A percentile compares a stretch with the other conserved stretches of the same genome.
phyloP scores from a whole-genome alignment of 1,284 basidiomycete genomes.

The Apiotrichum montevideense region DNA sequence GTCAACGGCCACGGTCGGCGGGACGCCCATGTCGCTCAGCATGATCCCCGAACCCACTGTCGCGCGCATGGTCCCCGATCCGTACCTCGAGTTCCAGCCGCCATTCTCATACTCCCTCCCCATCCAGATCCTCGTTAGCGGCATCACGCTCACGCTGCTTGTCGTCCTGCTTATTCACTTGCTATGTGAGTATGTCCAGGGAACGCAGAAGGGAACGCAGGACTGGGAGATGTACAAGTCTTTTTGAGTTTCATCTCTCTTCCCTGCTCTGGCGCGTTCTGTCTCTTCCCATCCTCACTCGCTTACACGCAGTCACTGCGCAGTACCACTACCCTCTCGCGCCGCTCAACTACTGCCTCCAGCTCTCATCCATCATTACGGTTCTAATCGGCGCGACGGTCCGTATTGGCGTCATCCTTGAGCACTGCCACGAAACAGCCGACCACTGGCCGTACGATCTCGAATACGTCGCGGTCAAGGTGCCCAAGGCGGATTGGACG shows the following conservation, averaged over 20 bases:
- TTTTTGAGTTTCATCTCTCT: too few species aligned
- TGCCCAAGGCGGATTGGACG: slow-evolving; percentile 68
- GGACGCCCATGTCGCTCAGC: too few species aligned
- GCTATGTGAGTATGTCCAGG: slow-evolving; percentile 50
- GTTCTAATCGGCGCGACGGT: slow-evolving; percentile 70
- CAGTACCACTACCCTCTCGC: slow-evolving; percentile 95
- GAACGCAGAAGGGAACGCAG: too few species aligned
- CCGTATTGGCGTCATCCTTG: slow-evolving; percentile 69
- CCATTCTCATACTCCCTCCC: slow-evolving; percentile 78
- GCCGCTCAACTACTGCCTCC: slow-evolving; percentile 82
- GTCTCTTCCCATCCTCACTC: too few species aligned
- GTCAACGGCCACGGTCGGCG: too few species aligned
- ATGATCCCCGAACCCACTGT: neutral
- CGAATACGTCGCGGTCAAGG: slow-evolving; percentile 75
- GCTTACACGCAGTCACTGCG: slow-evolving; percentile 58
- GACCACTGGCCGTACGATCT: slow-evolving; percentile 90
- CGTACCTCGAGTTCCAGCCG: slow-evolving; percentile 69
- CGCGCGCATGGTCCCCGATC: slow-evolving; percentile 52
- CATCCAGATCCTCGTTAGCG: slow-evolving; percentile 80
- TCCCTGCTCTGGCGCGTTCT: too few species aligned
- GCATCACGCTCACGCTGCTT: slow-evolving; percentile 80
- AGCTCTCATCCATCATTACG: slow-evolving; percentile 71
- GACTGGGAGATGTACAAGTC: too few species aligned
- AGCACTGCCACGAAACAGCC: slow-evolving; percentile 58
- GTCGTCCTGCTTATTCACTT: slow-evolving; percentile 86